Conservation (phyloP, 2,329 filamentous ascomycete genomes). For the Penicillium aurantiogriseum region DNA sequence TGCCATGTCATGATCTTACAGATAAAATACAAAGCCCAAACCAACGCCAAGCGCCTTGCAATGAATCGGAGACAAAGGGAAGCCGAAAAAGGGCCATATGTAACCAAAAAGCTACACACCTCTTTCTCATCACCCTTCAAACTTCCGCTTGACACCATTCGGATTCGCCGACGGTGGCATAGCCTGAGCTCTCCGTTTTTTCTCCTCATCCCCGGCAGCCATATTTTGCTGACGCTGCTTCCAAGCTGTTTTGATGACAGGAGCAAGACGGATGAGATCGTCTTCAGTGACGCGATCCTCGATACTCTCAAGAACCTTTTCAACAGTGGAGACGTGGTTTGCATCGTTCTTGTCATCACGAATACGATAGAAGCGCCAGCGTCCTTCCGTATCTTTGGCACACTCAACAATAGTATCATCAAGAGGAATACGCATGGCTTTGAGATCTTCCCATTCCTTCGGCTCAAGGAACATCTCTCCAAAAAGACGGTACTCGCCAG, state of each 20-base stretch:
- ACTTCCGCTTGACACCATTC: conserved; percentile 44
- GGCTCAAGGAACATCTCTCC: conserved; percentile 67
- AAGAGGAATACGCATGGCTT: conserved; percentile 70
- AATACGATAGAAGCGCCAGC: conserved; percentile 87
- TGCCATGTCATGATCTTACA: conserved; percentile 6
- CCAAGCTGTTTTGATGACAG: conserved; percentile 74
- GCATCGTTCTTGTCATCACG: conserved; percentile 89
- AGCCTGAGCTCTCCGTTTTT: conserved; percentile 26
- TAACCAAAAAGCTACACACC: not conserved
- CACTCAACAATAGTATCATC: conserved; percentile 89
- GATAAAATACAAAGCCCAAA: conserved; percentile 6
- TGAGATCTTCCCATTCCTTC: conserved; percentile 80
- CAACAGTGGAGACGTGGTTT: conserved; percentile 81
- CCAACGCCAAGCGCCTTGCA: conserved; percentile 11
- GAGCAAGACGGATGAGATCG: conserved; percentile 70
- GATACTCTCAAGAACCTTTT: conserved; percentile 87
- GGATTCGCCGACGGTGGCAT: conserved; percentile 25
- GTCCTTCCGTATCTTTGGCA: conserved; percentile 68
- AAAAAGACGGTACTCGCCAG: conserved; percentile 64
- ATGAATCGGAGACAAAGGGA: conserved; percentile 1
- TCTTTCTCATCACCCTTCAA: conserved; percentile 34
- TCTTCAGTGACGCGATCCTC: conserved; percentile 78
- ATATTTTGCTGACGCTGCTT: conserved; percentile 59
- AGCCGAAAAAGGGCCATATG: conserved; percentile 5
- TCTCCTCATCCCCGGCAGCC: conserved; percentile 27